phyloP scores from a whole-genome alignment of 169 alveolate genomes.

The Plasmodium chabaudi region DNA sequence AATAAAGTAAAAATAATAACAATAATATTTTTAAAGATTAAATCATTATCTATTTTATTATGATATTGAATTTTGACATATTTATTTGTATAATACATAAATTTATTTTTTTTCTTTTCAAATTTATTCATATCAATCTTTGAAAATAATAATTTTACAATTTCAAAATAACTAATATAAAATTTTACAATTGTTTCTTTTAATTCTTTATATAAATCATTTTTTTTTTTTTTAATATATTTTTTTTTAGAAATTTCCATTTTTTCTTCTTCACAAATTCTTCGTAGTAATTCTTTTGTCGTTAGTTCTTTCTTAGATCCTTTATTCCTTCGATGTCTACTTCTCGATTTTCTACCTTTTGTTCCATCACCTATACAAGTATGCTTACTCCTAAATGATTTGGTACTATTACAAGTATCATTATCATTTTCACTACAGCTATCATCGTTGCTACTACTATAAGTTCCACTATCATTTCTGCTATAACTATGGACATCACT shows the following conservation, averaged over 20 bases:
- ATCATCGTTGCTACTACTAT: neutral
- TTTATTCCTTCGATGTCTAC: no score
- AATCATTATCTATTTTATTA: slow-evolving; percentile 31
- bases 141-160: slow-evolving; percentile 39
- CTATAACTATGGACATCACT: neutral
- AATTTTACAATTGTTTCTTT: slow-evolving; percentile 43
- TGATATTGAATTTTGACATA: slow-evolving; percentile 45
- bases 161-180: slow-evolving; percentile 53
- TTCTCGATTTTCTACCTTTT: neutral
- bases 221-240: neutral
- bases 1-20: slow-evolving; percentile 30
- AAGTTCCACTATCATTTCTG: neutral
- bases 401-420: neutral
- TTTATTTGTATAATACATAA: slow-evolving; percentile 59
- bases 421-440: neutral
- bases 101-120: slow-evolving; percentile 71
- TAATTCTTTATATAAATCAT: neutral
- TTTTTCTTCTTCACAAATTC: no score
- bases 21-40: slow-evolving; percentile 47
- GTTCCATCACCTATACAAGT: neutral
- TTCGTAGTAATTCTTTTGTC: no score
- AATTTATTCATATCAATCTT: slow-evolving; percentile 61
- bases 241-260: no score
- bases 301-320: no score
- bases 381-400: neutral